Percentiles rank a stretch among this genome's conserved stretches.
Conservation (phyloP, 2,329 filamentous ascomycete species). For the Seiridium cupressi region DNA sequence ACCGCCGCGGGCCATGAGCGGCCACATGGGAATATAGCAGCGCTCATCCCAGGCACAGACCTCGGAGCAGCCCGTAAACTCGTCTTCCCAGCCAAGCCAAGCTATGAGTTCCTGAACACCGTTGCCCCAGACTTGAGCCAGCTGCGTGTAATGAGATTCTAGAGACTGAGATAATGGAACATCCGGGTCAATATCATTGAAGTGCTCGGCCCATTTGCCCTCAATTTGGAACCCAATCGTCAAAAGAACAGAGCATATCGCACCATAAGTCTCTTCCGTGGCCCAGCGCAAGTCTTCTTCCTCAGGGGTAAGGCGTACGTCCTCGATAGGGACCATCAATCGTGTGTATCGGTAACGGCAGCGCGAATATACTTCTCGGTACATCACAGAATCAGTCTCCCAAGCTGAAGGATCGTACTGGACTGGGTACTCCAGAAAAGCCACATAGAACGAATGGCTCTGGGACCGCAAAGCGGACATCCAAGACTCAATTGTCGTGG, state of each 20-base stretch:
- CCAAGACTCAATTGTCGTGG: conserved; percentile 26
- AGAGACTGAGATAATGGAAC: conserved; percentile 19
- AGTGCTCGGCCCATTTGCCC: conserved; percentile 27
- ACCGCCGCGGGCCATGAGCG: conserved; percentile 24
- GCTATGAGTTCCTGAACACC: conserved; percentile 41
- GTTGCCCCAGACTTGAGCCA: conserved; percentile 23
- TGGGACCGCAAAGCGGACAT: conserved; percentile 30
- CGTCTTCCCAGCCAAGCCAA: conserved; percentile 49
- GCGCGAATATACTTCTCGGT: conserved; percentile 34
- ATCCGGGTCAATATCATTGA: conserved; percentile 2
- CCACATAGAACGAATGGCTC: conserved; percentile 41
- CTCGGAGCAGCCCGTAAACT: conserved; percentile 38
- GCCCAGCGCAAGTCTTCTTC: conserved; percentile 36
- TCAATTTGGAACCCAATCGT: conserved; percentile 42
- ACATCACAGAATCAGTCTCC: conserved; percentile 28
- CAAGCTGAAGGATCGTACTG: conserved; percentile 23
- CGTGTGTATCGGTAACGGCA: conserved; percentile 41
- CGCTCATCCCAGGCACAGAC: conserved; percentile 41
- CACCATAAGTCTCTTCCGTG: conserved; percentile 36
- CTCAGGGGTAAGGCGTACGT: conserved; percentile 24
- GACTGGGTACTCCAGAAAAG: conserved; percentile 42
- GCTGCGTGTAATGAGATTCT: background rate
- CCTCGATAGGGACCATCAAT: conserved; percentile 26
- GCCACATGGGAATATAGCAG: conserved; percentile 53
- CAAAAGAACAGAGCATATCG: conserved; percentile 39